Evolutionary conservation across 2,329 filamentous ascomycete species (phyloP).

Genomic region (Aplosporella prunicola): DNA sequence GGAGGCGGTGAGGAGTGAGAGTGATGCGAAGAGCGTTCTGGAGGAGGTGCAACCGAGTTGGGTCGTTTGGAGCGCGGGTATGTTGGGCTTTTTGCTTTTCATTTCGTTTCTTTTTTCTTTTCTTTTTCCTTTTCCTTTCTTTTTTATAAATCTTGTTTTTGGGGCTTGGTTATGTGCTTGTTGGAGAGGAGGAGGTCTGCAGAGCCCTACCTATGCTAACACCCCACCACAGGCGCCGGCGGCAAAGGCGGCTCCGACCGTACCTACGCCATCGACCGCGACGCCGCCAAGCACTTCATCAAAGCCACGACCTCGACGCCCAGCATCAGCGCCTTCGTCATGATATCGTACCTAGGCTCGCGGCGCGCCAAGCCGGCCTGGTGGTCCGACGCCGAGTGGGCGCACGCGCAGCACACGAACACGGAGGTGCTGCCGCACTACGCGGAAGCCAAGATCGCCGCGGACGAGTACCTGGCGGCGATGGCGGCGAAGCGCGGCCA

Average conservation of each 20-base stretch:
- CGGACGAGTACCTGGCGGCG: constrained; percentile 46
- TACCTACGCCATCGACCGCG: constrained; percentile 45
- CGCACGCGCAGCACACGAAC: constrained; percentile 36
- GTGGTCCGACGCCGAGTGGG: constrained; percentile 43
- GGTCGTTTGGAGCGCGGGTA: constrained; percentile 60
- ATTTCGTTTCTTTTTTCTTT: background rate
- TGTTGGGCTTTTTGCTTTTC: constrained; percentile 13
- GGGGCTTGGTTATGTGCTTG: no score
- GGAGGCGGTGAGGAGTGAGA: constrained; percentile 57
- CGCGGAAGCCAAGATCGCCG: constrained; percentile 45
- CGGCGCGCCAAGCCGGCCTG: constrained; percentile 40
- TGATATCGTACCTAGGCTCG: constrained; percentile 45
- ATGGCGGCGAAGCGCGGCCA: constrained; percentile 24
- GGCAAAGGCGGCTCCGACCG: constrained; percentile 43
- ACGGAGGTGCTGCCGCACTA: constrained; percentile 43
- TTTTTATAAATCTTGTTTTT: no score
- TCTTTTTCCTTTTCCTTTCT: constrained; percentile 1
- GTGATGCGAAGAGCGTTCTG: constrained; percentile 54
- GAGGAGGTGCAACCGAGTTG: constrained; percentile 54
- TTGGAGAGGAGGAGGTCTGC: no score
- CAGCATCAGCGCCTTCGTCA: constrained; percentile 44
- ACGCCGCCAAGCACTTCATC: constrained; percentile 47
- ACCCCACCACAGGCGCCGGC: constrained; percentile 37
- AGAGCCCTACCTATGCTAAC: no score
- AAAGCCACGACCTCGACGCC: constrained; percentile 37